Conservation (phyloP, 2,329 filamentous ascomycete genomes). For the Setomelanomma holmii region DNA sequence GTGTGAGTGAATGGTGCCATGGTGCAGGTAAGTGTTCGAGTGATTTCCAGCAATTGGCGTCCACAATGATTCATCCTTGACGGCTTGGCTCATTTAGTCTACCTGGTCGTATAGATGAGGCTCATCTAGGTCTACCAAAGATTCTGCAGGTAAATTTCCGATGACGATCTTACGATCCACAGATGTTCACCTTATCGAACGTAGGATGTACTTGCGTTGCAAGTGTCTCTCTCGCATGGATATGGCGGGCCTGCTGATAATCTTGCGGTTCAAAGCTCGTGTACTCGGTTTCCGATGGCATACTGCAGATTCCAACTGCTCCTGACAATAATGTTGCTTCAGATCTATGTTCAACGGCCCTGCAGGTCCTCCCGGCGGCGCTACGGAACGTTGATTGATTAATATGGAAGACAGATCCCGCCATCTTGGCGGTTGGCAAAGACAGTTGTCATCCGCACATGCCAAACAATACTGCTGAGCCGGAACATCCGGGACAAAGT, state of each 20-base stretch:
- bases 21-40: too few species aligned
- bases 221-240: background rate
- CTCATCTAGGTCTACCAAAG: conserved; percentile 3
- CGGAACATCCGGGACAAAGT: conserved; percentile 10
- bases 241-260: too few species aligned
- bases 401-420: background rate
- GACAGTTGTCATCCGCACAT: background rate
- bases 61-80: too few species aligned
- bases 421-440: background rate
- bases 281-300: too few species aligned
- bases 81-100: background rate
- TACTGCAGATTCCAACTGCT: too few species aligned
- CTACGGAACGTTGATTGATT: background rate
- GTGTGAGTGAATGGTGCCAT: too few species aligned
- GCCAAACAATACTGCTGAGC: background rate
- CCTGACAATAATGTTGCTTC: background rate
- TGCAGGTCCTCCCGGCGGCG: conserved; percentile 12
- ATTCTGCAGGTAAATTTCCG: conserved; percentile 4
- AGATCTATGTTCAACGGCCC: background rate
- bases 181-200: background rate
- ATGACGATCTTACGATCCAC: background rate
- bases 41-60: too few species aligned
- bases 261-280: too few species aligned
- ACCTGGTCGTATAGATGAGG: conserved; percentile 2
- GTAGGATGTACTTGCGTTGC: background rate